Conservation (phyloP, 768 basidiomycete genomes). For the Phaeotremella skinneri region DNA sequence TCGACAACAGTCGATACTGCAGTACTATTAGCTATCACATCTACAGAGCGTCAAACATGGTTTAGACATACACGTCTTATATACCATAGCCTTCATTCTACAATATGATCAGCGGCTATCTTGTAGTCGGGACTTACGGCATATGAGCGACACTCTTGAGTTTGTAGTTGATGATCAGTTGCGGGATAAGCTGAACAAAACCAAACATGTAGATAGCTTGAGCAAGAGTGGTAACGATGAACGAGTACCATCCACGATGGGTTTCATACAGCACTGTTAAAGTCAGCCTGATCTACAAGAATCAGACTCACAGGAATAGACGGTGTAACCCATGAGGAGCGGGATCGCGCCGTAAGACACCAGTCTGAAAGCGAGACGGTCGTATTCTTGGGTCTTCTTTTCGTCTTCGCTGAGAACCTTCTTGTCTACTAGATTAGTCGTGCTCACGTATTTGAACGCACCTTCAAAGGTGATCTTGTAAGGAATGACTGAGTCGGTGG, state of each 20-base stretch:
- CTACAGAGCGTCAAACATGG: slow-evolving; percentile 2
- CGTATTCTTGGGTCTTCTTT: slow-evolving; percentile 95
- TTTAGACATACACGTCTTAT: slow-evolving; percentile 84
- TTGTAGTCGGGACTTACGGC: slow-evolving; percentile 56
- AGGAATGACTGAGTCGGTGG: slow-evolving; percentile 67
- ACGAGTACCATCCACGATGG: slow-evolving; percentile 94
- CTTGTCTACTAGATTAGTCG: slow-evolving; percentile 62
- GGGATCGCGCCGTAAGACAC: slow-evolving; percentile 89
- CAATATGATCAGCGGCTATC: slow-evolving; percentile 6
- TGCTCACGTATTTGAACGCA: slow-evolving; percentile 49
- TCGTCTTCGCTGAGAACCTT: slow-evolving; percentile 95
- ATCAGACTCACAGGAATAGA: slow-evolving; percentile 50
- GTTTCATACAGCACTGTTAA: slow-evolving; percentile 63
- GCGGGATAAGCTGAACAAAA: slow-evolving; percentile 70
- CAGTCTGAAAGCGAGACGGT: slow-evolving; percentile 89
- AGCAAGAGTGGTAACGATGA: slow-evolving; percentile 86
- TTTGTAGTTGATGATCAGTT: slow-evolving; percentile 88
- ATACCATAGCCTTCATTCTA: slow-evolving; percentile 91
- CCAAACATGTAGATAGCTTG: slow-evolving; percentile 74
- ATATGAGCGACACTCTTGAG: slow-evolving; percentile 94
- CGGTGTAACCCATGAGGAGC: slow-evolving; percentile 54
- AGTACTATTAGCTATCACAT: not conserved
- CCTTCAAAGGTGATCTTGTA: slow-evolving; percentile 80
- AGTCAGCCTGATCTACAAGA: slow-evolving; percentile 2
- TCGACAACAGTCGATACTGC: slow-evolving; percentile 62